Evolutionary conservation across 352 stramenopile genomes (phyloP).

Genomic region (Phytopythium boreale): DNA sequence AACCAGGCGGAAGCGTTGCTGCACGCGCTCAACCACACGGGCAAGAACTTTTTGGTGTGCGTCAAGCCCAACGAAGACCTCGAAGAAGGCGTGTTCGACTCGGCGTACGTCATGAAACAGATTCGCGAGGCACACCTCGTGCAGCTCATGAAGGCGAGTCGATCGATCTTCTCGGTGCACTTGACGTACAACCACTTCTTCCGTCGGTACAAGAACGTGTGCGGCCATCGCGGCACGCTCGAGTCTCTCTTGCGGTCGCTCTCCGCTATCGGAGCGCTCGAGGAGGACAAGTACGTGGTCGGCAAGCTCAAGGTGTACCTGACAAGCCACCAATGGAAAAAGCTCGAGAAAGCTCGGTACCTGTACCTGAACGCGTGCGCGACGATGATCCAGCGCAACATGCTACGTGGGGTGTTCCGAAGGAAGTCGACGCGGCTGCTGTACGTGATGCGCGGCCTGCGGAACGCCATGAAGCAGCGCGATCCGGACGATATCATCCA

Average conservation of each 20-base stretch:
- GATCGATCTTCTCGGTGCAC: constrained; percentile 70
- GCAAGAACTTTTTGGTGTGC: constrained; percentile 81
- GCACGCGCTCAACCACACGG: constrained; percentile 65
- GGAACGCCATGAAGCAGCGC: constrained; percentile 46
- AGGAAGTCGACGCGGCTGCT: constrained; percentile 61
- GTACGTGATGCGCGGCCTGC: constrained; percentile 53
- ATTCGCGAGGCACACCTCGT: constrained; percentile 66
- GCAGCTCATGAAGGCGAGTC: constrained; percentile 70
- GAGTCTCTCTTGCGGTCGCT: constrained; percentile 71
- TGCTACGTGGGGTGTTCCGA: constrained; percentile 65
- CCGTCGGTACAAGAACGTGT: constrained; percentile 78
- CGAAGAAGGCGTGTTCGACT: constrained; percentile 64
- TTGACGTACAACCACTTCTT: constrained; percentile 82
- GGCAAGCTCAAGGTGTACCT: constrained; percentile 72
- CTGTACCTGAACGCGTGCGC: constrained; percentile 78
- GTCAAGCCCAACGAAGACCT: constrained; percentile 73
- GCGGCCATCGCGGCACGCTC: constrained; percentile 66
- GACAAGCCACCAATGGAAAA: constrained; percentile 78
- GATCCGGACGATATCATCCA: constrained; percentile 65
- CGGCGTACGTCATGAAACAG: constrained; percentile 68
- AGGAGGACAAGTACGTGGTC: constrained; percentile 78
- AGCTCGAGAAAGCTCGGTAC: constrained; percentile 71
- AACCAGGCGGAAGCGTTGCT: constrained; percentile 67
- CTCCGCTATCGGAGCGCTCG: constrained; percentile 75
- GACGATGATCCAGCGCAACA: constrained; percentile 83